Base-by-base conservation (phyloP, 345 rosid species). In the Jatropha curcas region DNA sequence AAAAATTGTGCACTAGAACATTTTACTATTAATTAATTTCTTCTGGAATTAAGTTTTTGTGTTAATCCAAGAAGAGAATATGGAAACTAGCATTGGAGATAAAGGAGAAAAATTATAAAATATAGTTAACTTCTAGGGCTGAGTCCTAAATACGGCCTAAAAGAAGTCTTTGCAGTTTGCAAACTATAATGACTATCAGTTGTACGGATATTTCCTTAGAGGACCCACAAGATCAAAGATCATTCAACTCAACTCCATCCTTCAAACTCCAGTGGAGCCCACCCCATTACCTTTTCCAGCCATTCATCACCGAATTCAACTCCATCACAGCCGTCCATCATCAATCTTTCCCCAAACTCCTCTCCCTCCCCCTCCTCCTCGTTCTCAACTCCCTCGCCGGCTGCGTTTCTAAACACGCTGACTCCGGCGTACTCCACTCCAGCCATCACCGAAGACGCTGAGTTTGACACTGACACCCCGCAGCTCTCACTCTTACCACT, bases 401-500 rank as follows among this genome's bases (percentile, higher is more conserved):
- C 71, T 25, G 31, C 2, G 16, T 65, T 69, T 28, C 45, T 55
- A 1, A 28, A 58, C 45, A 41, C 8, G 17, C 20, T 34, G 6
- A 31, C 11, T 2, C 80, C 84, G 22, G 22, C 67, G 61, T 74
- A 65, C 68, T 70, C 76, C 51, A 80, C 68, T 28, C 84, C 84
- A 1, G 82, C 80, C 81, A 83, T 83, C 72, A 81, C 72, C 0
- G 86, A 69, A 24, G 84, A 78, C 28, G 70, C 65, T 9, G 76
- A 75, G 60, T 62, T 75, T 5, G 86, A 81, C 68, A 78, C 48
- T 0, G 86, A 76, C 4, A 82, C 77, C 70, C 86, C 86, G n/a
- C 81, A 81, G 75, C 81, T 84, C 70, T 81, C 86, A 17, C 82
- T 68, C 68, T 70, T 70, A 8, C 67, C 77, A 16, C 48, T 73